Evolutionary conservation across 164 flowering plant species (phyloP), one percentile per base, ranked within the genome.

Genomic region (Brasenia schreberi): DNA sequence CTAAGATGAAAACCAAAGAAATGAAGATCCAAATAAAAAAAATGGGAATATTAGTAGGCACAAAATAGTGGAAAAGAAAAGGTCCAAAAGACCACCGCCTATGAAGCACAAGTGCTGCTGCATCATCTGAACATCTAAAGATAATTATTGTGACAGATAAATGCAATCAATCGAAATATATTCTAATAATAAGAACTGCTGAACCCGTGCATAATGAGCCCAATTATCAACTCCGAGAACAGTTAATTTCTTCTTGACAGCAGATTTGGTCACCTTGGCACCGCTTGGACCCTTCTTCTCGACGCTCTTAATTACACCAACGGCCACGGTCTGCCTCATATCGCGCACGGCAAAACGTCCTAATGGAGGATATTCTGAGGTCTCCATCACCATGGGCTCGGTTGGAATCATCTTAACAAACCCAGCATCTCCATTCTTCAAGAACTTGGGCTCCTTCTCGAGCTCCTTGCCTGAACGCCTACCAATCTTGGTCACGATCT

Each of bases 311-410:
- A 84, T 83, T 14, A 84, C 88, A 49, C 89, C 89, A 44, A 85
- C 87, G 58, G 86, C 86, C 52, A 85, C 86, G 0, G 87, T 84
- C 68, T 86, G 88, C 0, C 88, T 69, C 88, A 86, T 86, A 79
- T 86, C 90, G 67, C 90, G 72, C 59, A 86, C 88, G 17, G 90
- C 90, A 77, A 86, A 86, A 42, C 90, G 82, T 14, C 90, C 90
- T 17, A 86, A 85, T 0, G 91, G 91, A 0, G 91, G 91, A 66
- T 85, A 85, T 70, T 68, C 79, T 0, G 90, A 75, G 76, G 84
- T 69, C 81, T 85, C 90, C 16, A 85, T 87, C 6, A 85, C 90
- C 87, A 84, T 84, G 67, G 90, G 86, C 83, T 85, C 83, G 78
- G 53, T 45, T 7, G 87, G 87, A 75, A 80, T 69, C 89, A 85